A percentile compares a stretch with the other conserved stretches of the same genome.
Conservation (phyloP, 345 rosid species). For the Hirschfeldia incana region DNA sequence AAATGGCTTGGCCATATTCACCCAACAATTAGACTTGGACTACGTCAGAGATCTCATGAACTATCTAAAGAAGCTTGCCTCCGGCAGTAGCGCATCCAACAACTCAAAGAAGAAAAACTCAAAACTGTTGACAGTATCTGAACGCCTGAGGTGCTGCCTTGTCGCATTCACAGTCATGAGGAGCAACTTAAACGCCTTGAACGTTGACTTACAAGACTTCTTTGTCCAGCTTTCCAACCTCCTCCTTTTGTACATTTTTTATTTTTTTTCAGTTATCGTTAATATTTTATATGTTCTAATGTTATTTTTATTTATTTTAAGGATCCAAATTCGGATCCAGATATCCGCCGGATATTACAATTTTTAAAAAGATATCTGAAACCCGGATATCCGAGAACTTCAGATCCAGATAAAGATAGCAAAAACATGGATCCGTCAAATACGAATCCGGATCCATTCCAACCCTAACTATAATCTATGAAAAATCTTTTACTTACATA, state of each 20-base stretch:
- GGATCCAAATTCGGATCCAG: too few relatives aligned
- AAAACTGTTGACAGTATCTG: conserved; percentile 57
- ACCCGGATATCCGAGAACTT: too few relatives aligned
- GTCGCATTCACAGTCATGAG: conserved; percentile 95
- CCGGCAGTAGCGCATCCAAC: conserved; percentile 45
- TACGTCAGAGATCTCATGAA: conserved; percentile 74
- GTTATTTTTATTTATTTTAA: too few relatives aligned
- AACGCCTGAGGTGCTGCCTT: conserved; percentile 85
- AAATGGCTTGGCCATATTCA: conserved; percentile 72
- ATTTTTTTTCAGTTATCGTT: too few relatives aligned
- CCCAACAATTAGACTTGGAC: conserved; percentile 83
- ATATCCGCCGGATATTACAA: too few relatives aligned
- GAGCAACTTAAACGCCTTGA: conserved; percentile 90
- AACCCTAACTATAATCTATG: too few relatives aligned
- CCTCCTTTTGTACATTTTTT: conserved; percentile 41
- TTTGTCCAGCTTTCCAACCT: conserved; percentile 89
- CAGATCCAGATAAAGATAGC: too few relatives aligned
- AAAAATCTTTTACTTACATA: too few relatives aligned
- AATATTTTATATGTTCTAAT: too few relatives aligned
- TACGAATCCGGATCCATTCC: too few relatives aligned
- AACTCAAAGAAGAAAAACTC: conserved; percentile 43
- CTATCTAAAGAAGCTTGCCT: conserved; percentile 82
- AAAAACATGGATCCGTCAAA: too few relatives aligned
- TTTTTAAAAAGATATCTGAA: too few relatives aligned
- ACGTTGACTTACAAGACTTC: conserved; percentile 92